phyloP scores from a whole-genome alignment of 352 stramenopile species.

The Phytophthora citricola region DNA sequence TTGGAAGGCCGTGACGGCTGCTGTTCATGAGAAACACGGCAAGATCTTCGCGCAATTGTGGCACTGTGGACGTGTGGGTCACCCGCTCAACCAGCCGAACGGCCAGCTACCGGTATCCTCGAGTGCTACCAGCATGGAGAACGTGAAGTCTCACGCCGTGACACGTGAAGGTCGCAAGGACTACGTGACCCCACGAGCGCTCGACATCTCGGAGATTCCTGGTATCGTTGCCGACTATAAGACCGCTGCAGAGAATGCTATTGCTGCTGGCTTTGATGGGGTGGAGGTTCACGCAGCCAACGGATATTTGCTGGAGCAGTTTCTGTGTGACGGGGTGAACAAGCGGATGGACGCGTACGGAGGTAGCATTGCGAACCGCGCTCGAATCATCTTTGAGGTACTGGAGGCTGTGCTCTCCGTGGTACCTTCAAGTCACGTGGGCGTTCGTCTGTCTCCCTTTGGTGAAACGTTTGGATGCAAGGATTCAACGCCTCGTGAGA shows the following conservation, averaged over 20 bases:
- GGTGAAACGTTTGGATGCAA: slow-evolving; percentile 43
- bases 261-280: slow-evolving; percentile 90
- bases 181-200: slow-evolving; percentile 53
- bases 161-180: slow-evolving; percentile 34
- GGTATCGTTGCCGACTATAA: slow-evolving; percentile 70
- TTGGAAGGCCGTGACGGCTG: slow-evolving; percentile 39
- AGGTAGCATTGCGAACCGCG: slow-evolving; percentile 78
- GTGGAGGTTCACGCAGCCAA: slow-evolving; percentile 91
- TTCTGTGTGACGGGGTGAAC: slow-evolving; percentile 79
- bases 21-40: slow-evolving; percentile 26
- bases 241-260: slow-evolving; percentile 56
- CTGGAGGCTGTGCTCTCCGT: slow-evolving; percentile 46
- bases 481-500: slow-evolving; percentile 38
- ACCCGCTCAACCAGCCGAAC: slow-evolving; percentile 25
- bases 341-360: slow-evolving; percentile 81
- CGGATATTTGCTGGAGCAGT: slow-evolving; percentile 92
- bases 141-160: slow-evolving; percentile 8
- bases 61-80: slow-evolving; percentile 24
- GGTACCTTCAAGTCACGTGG: slow-evolving; percentile 31
- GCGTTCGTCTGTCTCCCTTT: slow-evolving; percentile 33
- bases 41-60: slow-evolving; percentile 28
- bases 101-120: slow-evolving; percentile 23
- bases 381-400: slow-evolving; percentile 68
- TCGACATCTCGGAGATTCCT: slow-evolving; percentile 77
- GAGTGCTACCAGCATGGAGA: slow-evolving; percentile 9